phyloP scores from a whole-genome alignment of 305 asterid genomes.

The Fraxinus sp. region DNA sequence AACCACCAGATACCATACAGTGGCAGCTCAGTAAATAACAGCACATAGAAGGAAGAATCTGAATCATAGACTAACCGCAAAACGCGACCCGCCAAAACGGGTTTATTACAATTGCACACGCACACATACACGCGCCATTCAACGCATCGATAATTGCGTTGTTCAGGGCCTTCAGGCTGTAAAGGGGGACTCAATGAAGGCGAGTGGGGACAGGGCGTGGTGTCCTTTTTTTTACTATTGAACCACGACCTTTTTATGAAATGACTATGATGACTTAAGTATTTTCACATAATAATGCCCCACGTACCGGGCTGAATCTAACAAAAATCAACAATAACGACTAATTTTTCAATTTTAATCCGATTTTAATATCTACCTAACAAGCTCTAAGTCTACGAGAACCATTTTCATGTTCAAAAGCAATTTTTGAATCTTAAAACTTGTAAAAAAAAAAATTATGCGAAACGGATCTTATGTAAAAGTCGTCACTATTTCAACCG shows the following conservation, averaged over 20 bases:
- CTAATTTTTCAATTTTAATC: no score
- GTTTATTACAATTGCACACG: constrained; percentile 20
- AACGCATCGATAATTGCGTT: constrained; percentile 35
- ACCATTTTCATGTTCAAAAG: not conserved
- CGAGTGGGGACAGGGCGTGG: constrained; percentile 70
- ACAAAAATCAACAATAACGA: no score
- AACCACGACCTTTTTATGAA: constrained; percentile 39
- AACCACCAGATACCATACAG: constrained; percentile 19
- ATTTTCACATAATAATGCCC: no score
- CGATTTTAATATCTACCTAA: no score
- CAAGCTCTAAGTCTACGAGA: not conserved
- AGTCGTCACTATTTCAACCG: not conserved
- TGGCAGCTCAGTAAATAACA: constrained; percentile 33
- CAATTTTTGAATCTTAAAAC: not conserved
- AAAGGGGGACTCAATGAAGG: constrained; percentile 23
- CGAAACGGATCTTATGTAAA: not conserved
- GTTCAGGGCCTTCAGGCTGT: constrained; percentile 23
- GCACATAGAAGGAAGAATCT: constrained; percentile 1
- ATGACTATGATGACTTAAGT: constrained; percentile 33
- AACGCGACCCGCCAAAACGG: constrained; percentile 37
- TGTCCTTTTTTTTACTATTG: constrained; percentile 28
- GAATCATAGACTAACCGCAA: constrained; percentile 24
- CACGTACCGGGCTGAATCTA: no score
- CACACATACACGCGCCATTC: constrained; percentile 38
- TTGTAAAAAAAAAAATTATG: not conserved